Evolutionary conservation across 345 rosid species (phyloP).

Genomic region (Eutrema yunnanense): DNA sequence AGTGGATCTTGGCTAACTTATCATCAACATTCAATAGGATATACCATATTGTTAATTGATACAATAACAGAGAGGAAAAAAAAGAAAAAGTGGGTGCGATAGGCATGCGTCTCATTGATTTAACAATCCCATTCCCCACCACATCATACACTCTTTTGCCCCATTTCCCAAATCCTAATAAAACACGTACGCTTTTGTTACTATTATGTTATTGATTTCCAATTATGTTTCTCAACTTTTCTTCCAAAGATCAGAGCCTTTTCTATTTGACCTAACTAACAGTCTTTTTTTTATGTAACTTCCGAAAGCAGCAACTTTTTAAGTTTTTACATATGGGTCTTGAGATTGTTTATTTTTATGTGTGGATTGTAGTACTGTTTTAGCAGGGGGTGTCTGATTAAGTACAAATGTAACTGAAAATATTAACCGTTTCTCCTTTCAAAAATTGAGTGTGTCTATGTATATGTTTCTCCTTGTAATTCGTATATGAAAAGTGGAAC

Average conservation of each 20-base stretch:
- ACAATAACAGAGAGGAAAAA: no score
- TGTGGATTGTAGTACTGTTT: neutral
- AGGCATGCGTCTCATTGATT: constrained; percentile 7
- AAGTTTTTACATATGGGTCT: neutral
- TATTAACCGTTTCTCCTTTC: neutral
- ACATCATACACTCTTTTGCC: constrained; percentile 6
- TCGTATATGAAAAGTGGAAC: no score
- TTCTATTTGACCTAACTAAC: neutral
- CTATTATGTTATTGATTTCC: neutral
- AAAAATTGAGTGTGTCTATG: no score
- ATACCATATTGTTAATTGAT: no score
- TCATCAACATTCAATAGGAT: no score
- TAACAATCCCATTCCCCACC: neutral
- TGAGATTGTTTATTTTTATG: neutral
- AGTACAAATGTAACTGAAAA: neutral
- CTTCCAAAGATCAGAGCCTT: constrained; percentile 2
- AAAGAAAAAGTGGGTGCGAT: constrained; percentile 8
- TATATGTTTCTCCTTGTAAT: no score
- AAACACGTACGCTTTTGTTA: neutral
- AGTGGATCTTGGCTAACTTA: neutral
- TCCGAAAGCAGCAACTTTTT: neutral
- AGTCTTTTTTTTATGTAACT: neutral
- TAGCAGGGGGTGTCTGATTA: no score
- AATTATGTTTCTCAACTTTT: neutral
- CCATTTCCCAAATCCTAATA: constrained; percentile 1